Evolutionary conservation across 495 filamentous ascomycete genomes (phyloP), one percentile per base, ranked within the genome.

Genomic region (Chaetomium fimeti): DNA sequence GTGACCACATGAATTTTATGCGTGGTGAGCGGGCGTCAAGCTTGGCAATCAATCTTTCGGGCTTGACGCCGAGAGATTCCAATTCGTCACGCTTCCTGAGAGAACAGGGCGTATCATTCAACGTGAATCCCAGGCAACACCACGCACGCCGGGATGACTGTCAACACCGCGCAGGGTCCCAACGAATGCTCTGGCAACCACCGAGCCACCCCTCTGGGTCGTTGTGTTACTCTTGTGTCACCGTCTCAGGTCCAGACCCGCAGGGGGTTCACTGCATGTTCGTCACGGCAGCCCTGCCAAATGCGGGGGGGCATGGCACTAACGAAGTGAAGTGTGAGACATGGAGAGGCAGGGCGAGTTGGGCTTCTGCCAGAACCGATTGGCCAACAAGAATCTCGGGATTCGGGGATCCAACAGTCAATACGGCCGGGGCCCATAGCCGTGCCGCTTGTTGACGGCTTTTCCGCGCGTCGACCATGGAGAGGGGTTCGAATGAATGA

Each of bases 1-100:
- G 54, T 57, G 54, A 57, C 29, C 54, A 40, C 9, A 42, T n/a
- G 18, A 42, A 40, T 42, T 42, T 42, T 57, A 16, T 9, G 8
- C 5, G n/a, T 6, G 5, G 3, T 25, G 12, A 24, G n/a, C n/a
- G n/a, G n/a, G n/a, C n/a, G n/a, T n/a, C n/a, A n/a, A n/a, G 32
- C 54, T 57, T 57, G 54, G 54, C 54, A 57, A 2, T 8, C 54
- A 57, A 2, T 8, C 32, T 36, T 36, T 5, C 12, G n/a, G n/a
- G n/a, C 32, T 36, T 36, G 32, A 36, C 8, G 32, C 32, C 32
- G 12, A 36, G 32, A 11, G 32, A 11, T 36, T 11, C 32, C 32
- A 36, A 36, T 11, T 36, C 12, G 32, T 36, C 8, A 5, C 32
- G 32, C 32, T 36, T 36, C 12, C 32, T 36, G 5, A n/a, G n/a